Evolutionary conservation across 345 rosid species (phyloP), one percentile per base, ranked within the genome.

Genomic region (Streptanthus diversifolius): DNA sequence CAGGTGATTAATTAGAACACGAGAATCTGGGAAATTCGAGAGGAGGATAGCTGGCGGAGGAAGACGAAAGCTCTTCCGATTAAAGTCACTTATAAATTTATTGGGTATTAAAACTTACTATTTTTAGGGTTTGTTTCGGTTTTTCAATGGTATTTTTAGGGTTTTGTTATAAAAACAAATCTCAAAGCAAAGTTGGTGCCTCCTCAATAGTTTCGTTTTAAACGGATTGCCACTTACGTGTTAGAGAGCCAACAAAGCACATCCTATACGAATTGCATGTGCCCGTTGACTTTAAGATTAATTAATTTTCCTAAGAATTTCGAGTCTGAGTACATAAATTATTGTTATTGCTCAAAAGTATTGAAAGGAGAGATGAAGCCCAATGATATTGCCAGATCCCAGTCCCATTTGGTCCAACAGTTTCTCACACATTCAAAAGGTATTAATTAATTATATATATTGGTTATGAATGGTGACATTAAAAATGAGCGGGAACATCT

Each of bases 221-320:
- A 30, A 67, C 56, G 78, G 63, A 63, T 49, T 74, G 78, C n/a
- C 62, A 40, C 47, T 74, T 59, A 58, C 73, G 78, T 74, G 73
- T 65, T 65, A 17, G 60, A 39, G 4, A 13, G 8, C 48, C 37
- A 27, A 40, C 21, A 61, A 51, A 47, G 4, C 29, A 37, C 37
- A 8, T 71, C 43, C 13, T 25, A 39, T 12, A n/a, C 25, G 22
- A 45, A 21, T 33, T 70, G 37, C 54, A 49, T 49, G 11, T 22
- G 11, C 15, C 48, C 24, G 15, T 66, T 51, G 71, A 33, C 36
- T 33, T 7, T 1, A 5, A 41, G 18, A 41, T 41, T 5, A 4
- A 5, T 41, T n/a, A 5, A 5, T 1, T 41, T 41, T 41, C 47
- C 47, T 24, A 24, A 40, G 6, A 9, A n/a, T 25, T 14, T 22